phyloP scores from a whole-genome alignment of 1,139 yeast species.

The Meyerozyma guilliermondii region DNA sequence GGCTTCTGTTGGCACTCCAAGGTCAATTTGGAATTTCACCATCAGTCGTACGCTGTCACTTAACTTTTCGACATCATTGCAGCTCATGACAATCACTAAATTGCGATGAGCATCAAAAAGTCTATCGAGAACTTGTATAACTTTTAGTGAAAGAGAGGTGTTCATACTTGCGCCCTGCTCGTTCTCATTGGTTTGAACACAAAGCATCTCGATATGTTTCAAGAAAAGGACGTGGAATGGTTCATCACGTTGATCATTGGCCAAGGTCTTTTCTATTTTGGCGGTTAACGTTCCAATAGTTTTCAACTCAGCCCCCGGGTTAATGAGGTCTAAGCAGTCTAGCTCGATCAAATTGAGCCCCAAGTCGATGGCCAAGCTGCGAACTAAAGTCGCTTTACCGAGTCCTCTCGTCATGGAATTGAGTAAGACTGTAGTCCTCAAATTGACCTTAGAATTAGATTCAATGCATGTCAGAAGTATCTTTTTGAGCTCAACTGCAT shows the following conservation, averaged over 20 bases:
- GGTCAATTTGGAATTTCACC: conserved; percentile 71
- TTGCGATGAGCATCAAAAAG: conserved; percentile 34
- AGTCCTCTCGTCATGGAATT: conserved; percentile 70
- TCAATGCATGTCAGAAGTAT: conserved; percentile 41
- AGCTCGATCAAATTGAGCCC: conserved; percentile 70
- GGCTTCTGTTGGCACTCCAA: conserved; percentile 72
- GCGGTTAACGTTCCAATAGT: conserved; percentile 77
- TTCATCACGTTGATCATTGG: conserved; percentile 13
- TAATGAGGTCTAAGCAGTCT: conserved; percentile 61
- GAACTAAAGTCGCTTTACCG: conserved; percentile 69
- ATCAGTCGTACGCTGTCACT: conserved; percentile 63
- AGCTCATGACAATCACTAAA: conserved; percentile 61
- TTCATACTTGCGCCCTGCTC: conserved; percentile 53
- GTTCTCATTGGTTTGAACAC: conserved; percentile 59
- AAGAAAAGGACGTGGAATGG: conserved; percentile 47
- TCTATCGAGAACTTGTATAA: conserved; percentile 56
- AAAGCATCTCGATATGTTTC: conserved; percentile 71
- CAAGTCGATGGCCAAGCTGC: conserved; percentile 48
- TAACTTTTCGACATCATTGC: conserved; percentile 66
- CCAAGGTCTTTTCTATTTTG: conserved; percentile 54
- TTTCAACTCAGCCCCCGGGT: conserved; percentile 70
- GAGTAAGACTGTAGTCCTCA: conserved; percentile 62
- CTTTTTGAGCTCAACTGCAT: conserved; percentile 49
- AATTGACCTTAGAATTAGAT: conserved; percentile 24
- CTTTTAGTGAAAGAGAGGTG: conserved; percentile 54